Evolutionary conservation across 192 early-diverging fungal species (phyloP), one percentile per base, ranked within the genome.

Genomic region (Entomortierella chlamydospora): DNA sequence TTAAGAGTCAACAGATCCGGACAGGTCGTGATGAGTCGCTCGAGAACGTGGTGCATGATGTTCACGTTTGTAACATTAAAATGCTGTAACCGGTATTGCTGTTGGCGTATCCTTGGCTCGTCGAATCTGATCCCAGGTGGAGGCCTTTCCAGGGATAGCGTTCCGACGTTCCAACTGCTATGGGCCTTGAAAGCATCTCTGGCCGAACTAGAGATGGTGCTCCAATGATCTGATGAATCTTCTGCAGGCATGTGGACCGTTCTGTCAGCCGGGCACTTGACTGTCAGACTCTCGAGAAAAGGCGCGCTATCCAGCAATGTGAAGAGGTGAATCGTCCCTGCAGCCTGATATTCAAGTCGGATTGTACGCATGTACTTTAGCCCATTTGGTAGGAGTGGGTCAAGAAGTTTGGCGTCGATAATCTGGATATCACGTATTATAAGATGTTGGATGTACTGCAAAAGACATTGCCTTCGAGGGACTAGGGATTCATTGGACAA

Each of bases 61-160:
- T 47, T 47, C 45, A 47, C 45, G 45, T 47, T 47, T 20, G 45
- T 47, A 2, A 47, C 45, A 47, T 47, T 47, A 47, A 47, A 47
- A 47, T 47, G 20, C 20, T 47, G 12, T 20, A 47, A 17, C 15
- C 45, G 15, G 15, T 47, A 20, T 17, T 47, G 5, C 15, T 47
- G 2, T 15, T 47, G 45, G 45, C 45, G 5, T 20, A 47, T 5
- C 45, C 45, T 47, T 20, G 45, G 45, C 15, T 47, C 45, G 12
- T 47, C 45, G 45, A 47, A 47, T 47, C 15, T 47, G 15, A 47
- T 20, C 4, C 45, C 45, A 12, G 45, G 15, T 47, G 45, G 45
- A 20, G 45, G 45, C 4, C 15, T 47, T 4, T 47, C 45, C 45
- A 47, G 15, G 15, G 45, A 47, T 17, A 47, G 12, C 4, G 45